Evolutionary conservation across 2,329 filamentous ascomycete genomes (phyloP).

Genomic region (Phoma herbarum): DNA sequence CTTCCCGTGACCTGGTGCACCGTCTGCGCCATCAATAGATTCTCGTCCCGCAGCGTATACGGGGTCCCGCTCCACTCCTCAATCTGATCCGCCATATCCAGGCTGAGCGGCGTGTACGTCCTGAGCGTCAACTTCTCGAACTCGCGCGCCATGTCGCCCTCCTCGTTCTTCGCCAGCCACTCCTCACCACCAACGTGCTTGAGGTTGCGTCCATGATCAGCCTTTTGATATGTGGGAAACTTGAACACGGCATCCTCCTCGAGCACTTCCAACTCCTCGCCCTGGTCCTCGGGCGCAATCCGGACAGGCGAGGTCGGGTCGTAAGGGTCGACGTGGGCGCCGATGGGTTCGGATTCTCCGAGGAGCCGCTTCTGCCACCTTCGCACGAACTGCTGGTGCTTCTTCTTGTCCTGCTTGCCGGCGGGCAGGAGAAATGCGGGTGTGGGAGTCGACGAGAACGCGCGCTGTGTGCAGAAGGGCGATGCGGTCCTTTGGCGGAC

Average conservation of each 20-base stretch:
- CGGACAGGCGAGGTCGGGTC: constrained; percentile 48
- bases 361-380: constrained; percentile 50
- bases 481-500: constrained; percentile 29
- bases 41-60: constrained; percentile 42
- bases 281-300: constrained; percentile 48
- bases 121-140: constrained; percentile 48
- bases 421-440: constrained; percentile 34
- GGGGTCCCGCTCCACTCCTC: constrained; percentile 44
- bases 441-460: constrained; percentile 45
- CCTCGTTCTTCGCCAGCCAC: constrained; percentile 50
- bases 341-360: constrained; percentile 49
- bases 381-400: constrained; percentile 47
- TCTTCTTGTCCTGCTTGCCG: constrained; percentile 48
- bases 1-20: constrained; percentile 46
- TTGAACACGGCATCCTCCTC: constrained; percentile 31
- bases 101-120: constrained; percentile 44
- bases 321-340: constrained; percentile 50
- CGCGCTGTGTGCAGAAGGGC: constrained; percentile 27
- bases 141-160: constrained; percentile 40
- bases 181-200: constrained; percentile 62
- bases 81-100: constrained; percentile 43
- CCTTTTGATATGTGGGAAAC: constrained; percentile 22
- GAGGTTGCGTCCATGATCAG: constrained; percentile 50
- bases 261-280: constrained; percentile 46
- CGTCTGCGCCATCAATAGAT: constrained; percentile 40